Percentiles rank a stretch among this genome's conserved stretches.
Conservation (phyloP, 2,329 filamentous ascomycete genomes). For the Reticulascus tulasneorum region DNA sequence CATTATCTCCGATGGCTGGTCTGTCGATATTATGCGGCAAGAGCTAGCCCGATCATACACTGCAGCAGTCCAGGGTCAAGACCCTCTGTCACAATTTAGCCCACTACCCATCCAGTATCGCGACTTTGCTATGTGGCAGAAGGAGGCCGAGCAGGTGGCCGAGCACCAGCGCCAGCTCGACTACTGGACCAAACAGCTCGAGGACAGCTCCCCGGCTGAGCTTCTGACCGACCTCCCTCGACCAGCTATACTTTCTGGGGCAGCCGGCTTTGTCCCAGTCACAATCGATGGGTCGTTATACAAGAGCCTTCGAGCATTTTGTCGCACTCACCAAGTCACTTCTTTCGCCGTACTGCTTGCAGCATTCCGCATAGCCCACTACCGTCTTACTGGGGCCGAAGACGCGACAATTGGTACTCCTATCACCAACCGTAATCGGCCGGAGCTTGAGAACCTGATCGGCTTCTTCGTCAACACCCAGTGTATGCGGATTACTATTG, state of each 20-base stretch:
- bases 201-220: constrained; percentile 6
- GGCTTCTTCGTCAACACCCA: constrained; percentile 23
- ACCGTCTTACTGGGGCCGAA: constrained; percentile 18
- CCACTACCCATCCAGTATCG: constrained; percentile 20
- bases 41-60: constrained; percentile 19
- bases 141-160: constrained; percentile 8
- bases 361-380: constrained; percentile 21
- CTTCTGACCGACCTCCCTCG: constrained; percentile 5
- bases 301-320: constrained; percentile 6
- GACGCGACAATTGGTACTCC: constrained; percentile 19
- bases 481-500: constrained; percentile 17
- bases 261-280: constrained; percentile 5
- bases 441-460: constrained; percentile 7
- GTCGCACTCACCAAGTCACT: constrained; percentile 3
- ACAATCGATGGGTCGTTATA: constrained; percentile 7
- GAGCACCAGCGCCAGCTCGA: constrained; percentile 15
- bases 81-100: constrained; percentile 8
- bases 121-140: constrained; percentile 21
- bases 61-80: constrained; percentile 6
- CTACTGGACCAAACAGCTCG: constrained; percentile 19
- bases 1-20: constrained; percentile 25
- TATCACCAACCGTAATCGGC: constrained; percentile 2
- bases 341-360: constrained; percentile 17
- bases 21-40: constrained; percentile 17
- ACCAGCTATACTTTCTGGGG: constrained; percentile 1